Evolutionary conservation across 208 protist species (phyloP), one percentile per base, ranked within the genome.

Genomic region (Leishmania tarentolae): DNA sequence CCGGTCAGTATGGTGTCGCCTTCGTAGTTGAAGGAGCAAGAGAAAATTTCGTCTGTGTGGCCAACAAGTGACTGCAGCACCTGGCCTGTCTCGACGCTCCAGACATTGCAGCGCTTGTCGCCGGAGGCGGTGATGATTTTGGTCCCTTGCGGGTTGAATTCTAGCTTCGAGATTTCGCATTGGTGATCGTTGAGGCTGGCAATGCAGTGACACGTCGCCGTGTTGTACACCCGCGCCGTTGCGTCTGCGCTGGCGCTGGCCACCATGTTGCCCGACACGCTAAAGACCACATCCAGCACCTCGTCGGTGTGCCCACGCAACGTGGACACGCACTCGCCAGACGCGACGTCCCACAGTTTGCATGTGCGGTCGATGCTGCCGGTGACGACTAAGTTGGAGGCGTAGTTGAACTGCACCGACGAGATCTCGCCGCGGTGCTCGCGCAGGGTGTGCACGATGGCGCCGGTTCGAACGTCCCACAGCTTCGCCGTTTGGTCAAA

Each of bases 11-110:
- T 99, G 9, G 95, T 99, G 81, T 99, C 96, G 4, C 98, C 98
- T 80, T 95, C 91, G 86, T 97, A 98, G 91, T 99, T 99, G 88
- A 99, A 99, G 15, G 97, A 92, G 82, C 97, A 99, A 8, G 92
- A 96, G 87, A 99, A 99, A 81, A 99, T 98, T 83, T 99, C 98
- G 76, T 99, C 98, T 19, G 95, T 98, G 88, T 99, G 98, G 0
- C 98, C 98, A 35, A 96, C 90, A 19, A 99, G 91, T 28, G 94
- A 93, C 85, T 99, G 98, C 57, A 97, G 76, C 15, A 86, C 88
- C 71, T 97, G 87, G 31, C 96, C 97, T 5, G 89, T 94, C 66
- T 98, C 91, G 2, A 95, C 93, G 71, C 88, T 90, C 98, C 98
- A 99, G 66, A 99, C 78, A 21, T 94, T 89, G 83, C 96, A 98